These are phyloP conservation scores for Russula foetens DNA, from an alignment of 768 basidiomycete genomes.

Conservation along the genomic window DNA sequence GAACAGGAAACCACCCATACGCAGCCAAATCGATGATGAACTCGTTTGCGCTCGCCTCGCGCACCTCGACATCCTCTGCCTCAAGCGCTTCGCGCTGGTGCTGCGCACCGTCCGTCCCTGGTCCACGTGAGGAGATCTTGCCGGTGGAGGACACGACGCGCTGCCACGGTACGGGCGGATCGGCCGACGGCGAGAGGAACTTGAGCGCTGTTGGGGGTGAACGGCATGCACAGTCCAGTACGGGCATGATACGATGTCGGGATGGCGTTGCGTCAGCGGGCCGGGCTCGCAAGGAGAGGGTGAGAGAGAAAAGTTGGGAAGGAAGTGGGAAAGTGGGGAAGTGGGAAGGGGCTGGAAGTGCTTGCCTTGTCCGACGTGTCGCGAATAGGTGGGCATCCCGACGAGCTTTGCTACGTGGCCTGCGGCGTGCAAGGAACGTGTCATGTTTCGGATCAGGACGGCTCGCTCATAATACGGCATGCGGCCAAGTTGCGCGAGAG, in stretches of 20 bases:
- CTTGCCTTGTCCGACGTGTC: constrained; percentile 77
- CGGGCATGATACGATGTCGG: too few species aligned
- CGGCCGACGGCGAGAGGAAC: constrained; percentile 49
- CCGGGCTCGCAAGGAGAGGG: too few species aligned
- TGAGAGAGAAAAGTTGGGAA: not conserved
- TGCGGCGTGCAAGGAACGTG: constrained; percentile 24
- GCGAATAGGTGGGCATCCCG: constrained; percentile 70
- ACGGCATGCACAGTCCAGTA: too few species aligned
- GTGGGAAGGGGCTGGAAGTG: not conserved
- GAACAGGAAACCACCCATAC: constrained; percentile 63
- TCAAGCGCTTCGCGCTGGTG: constrained; percentile 69
- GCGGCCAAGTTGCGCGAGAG: too few species aligned
- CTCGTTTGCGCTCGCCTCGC: constrained; percentile 47
- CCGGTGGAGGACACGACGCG: constrained; percentile 68
- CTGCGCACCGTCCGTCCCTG: constrained; percentile 71
- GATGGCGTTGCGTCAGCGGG: too few species aligned
- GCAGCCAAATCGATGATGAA: constrained; percentile 46
- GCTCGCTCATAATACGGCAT: not conserved
- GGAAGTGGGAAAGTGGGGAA: not conserved
- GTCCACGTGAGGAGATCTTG: constrained; percentile 73
- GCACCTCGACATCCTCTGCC: constrained; percentile 78
- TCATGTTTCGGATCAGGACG: not conserved
- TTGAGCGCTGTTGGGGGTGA: constrained; percentile 52
- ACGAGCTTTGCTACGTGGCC: constrained; percentile 75
- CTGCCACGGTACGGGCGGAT: constrained; percentile 74